Evolutionary conservation across 2,329 filamentous ascomycete genomes (phyloP).

Genomic region (Fusarium sp.): DNA sequence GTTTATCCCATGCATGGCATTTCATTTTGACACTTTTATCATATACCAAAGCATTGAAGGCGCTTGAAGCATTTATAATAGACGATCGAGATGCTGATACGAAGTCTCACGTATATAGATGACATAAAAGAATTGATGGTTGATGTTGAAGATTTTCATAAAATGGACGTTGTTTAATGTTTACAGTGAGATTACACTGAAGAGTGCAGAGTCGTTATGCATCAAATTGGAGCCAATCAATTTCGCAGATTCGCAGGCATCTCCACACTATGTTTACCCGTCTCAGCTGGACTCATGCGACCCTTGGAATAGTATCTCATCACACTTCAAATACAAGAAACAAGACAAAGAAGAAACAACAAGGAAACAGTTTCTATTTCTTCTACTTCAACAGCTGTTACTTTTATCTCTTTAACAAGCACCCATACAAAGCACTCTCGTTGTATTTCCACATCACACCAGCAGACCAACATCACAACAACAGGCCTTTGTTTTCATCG

Average conservation of each 20-base stretch:
- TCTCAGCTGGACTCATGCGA: constrained; percentile 4
- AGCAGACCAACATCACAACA: not conserved
- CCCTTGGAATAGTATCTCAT: constrained; percentile 12
- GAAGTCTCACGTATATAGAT: constrained; percentile 32
- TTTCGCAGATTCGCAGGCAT: not conserved
- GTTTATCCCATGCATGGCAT: constrained; percentile 16
- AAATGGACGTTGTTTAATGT: not conserved
- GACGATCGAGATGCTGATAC: constrained; percentile 21
- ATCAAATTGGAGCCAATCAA: constrained; percentile 12
- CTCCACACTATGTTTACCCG: constrained; percentile 26
- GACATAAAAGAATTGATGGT: constrained; percentile 17
- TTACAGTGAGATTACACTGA: not conserved
- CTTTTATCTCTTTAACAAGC: not conserved
- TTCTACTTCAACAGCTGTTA: not conserved
- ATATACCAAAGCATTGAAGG: constrained; percentile 34
- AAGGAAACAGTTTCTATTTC: not conserved
- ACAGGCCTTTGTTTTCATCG: constrained; percentile 19
- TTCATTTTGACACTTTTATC: constrained; percentile 9
- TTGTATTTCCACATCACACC: not conserved
- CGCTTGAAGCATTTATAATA: constrained; percentile 30
- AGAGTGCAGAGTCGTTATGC: not conserved
- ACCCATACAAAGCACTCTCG: not conserved
- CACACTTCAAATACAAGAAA: not conserved
- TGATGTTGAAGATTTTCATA: not conserved
- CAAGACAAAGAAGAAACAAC: not conserved